phyloP scores from a whole-genome alignment of 2,329 filamentous ascomycete genomes.

The Berkeleyomyces basicola region DNA sequence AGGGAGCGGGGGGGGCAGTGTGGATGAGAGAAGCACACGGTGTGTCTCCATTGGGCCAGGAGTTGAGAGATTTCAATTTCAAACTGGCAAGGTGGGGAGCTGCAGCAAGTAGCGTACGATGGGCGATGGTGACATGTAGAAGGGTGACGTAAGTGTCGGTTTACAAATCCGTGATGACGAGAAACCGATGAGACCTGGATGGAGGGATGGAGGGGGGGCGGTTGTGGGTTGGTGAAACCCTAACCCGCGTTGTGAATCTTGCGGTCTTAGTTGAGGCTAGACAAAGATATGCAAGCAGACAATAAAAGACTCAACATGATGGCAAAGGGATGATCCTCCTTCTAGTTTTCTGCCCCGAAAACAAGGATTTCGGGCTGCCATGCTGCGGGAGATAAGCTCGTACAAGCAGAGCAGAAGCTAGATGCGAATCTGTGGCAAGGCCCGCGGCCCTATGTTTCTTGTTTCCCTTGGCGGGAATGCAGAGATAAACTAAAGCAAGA shows the following conservation, averaged over 20 bases:
- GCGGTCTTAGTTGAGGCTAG: no score
- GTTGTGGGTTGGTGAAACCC: not conserved
- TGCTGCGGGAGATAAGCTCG: no score
- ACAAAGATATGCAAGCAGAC: no score
- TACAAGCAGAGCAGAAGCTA: no score
- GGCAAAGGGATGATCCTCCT: no score
- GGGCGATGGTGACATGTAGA: constrained; percentile 2
- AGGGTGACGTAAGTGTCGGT: constrained; percentile 10
- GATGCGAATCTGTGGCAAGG: no score
- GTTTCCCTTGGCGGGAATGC: not conserved
- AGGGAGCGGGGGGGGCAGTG: not conserved
- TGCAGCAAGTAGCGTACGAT: not conserved
- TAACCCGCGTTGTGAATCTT: no score
- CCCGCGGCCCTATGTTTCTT: no score
- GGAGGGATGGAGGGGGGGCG: no score
- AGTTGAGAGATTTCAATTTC: not conserved
- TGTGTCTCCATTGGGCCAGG: not conserved
- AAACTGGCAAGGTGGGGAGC: not conserved
- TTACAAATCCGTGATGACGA: not conserved
- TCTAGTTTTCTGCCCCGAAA: no score
- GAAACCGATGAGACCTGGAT: no score
- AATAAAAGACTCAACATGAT: not conserved
- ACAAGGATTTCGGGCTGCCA: no score
- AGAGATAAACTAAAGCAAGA: not conserved
- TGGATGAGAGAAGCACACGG: not conserved